phyloP scores from a whole-genome alignment of 176 grass and related monocot species.

The Oryza glaberrima region DNA sequence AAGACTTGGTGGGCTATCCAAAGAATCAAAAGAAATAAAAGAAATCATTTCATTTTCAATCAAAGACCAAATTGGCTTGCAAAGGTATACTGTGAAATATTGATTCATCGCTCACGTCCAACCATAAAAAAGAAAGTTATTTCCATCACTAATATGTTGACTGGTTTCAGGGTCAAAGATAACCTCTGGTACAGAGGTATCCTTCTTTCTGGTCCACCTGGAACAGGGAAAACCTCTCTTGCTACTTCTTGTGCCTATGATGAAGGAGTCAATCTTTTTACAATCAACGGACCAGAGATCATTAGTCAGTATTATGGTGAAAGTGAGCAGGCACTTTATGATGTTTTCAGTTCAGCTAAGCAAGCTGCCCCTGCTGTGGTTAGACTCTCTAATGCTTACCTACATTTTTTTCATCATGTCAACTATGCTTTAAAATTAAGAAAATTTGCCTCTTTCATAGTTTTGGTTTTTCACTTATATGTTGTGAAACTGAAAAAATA shows the following conservation, averaged over 20 bases:
- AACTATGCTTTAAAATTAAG: conserved; percentile 6
- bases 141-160: conserved; percentile 31
- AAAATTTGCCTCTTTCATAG: background rate
- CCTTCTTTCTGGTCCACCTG: conserved; percentile 91
- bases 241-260: conserved; percentile 74
- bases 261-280: conserved; percentile 62
- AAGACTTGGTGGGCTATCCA: conserved; percentile 76
- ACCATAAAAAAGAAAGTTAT: conserved; percentile 4
- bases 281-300: conserved; percentile 87
- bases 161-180: conserved; percentile 75
- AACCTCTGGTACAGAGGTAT: conserved; percentile 83
- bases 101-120: background rate
- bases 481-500: background rate
- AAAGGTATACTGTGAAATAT: conserved; percentile 48
- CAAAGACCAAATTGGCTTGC: conserved; percentile 45
- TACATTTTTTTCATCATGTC: conserved; percentile 7
- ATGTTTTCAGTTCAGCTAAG: conserved; percentile 81
- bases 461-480: background rate
- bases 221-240: conserved; percentile 95
- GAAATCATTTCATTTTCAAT: conserved; percentile 74
- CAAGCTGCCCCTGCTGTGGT: conserved; percentile 79
- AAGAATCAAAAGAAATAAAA: conserved; percentile 71
- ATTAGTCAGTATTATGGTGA: conserved; percentile 90
- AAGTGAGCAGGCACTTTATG: conserved; percentile 75
- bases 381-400: conserved; percentile 45